These are phyloP conservation scores for Chlorella vulgaris DNA, from an alignment of 139 green algal species.

Conservation along the genomic window DNA sequence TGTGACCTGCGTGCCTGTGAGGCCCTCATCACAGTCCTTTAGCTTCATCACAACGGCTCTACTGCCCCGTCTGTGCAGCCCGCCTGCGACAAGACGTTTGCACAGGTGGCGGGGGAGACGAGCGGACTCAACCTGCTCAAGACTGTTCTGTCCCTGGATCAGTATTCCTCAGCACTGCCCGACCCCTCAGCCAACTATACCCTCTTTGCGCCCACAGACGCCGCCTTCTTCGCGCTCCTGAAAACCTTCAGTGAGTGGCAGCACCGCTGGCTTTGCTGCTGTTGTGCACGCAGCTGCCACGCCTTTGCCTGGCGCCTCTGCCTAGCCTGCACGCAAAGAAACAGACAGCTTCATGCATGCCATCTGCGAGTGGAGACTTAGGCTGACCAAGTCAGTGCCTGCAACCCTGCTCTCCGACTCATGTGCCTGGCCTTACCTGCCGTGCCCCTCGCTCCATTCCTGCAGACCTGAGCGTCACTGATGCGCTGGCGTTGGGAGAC, in stretches of 20 bases:
- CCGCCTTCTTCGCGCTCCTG: constrained; percentile 42
- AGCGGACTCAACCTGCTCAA: constrained; percentile 28
- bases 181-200: constrained; percentile 22
- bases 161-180: constrained; percentile 27
- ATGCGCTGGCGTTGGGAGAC: constrained; percentile 40
- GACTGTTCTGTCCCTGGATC: constrained; percentile 32
- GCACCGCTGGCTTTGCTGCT: not conserved
- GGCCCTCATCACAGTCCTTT: not conserved
- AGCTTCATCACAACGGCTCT: not conserved
- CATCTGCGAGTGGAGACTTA: too few relatives aligned
- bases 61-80: not conserved
- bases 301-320: too few relatives aligned
- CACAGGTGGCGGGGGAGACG: constrained; percentile 21
- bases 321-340: too few relatives aligned
- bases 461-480: constrained; percentile 34
- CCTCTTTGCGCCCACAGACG: constrained; percentile 37
- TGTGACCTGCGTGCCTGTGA: not conserved
- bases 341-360: too few relatives aligned
- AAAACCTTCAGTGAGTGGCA: constrained; percentile 21
- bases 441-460: not conserved
- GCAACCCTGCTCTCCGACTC: too few relatives aligned
- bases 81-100: constrained; percentile 41
- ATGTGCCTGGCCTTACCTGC: too few relatives aligned
- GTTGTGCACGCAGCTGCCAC: not conserved
- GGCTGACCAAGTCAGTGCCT: too few relatives aligned